Conservation (phyloP, 2,329 filamentous ascomycete genomes). For the Fusarium setosum region DNA sequence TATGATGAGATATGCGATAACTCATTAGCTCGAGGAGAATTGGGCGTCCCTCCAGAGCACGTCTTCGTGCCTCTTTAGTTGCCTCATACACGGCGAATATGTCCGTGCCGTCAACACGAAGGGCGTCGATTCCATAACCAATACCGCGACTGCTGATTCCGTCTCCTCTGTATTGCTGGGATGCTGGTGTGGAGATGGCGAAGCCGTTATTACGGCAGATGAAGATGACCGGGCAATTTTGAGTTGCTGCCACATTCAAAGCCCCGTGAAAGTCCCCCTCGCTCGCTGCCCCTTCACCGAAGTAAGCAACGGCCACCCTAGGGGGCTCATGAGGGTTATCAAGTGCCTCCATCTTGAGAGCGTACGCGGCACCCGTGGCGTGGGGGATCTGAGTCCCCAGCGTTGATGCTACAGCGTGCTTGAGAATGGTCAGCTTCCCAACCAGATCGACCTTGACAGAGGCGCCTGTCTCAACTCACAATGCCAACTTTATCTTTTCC, state of each 20-base stretch:
- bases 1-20: constrained; percentile 25
- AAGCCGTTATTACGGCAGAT: constrained; percentile 90
- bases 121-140: constrained; percentile 86
- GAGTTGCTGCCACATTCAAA: constrained; percentile 84
- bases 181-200: constrained; percentile 83
- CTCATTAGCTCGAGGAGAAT: constrained; percentile 26
- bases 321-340: constrained; percentile 71
- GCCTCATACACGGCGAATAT: constrained; percentile 84
- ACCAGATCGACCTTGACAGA: neutral
- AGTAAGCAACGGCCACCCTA: constrained; percentile 81
- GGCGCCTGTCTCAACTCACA: constrained; percentile 54
- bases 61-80: constrained; percentile 75
- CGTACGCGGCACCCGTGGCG: constrained; percentile 82
- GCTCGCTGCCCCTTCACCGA: constrained; percentile 85
- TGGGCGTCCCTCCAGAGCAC: constrained; percentile 6
- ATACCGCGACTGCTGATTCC: constrained; percentile 83
- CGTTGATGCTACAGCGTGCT: constrained; percentile 82
- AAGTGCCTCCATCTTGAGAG: constrained; percentile 78
- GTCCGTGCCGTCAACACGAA: constrained; percentile 87
- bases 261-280: constrained; percentile 90
- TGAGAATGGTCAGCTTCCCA: neutral
- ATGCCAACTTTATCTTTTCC: constrained; percentile 83
- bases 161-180: constrained; percentile 87
- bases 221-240: constrained; percentile 82
- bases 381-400: constrained; percentile 87